Conservation (phyloP, 768 basidiomycete species). For the Hericium erinaceus region DNA sequence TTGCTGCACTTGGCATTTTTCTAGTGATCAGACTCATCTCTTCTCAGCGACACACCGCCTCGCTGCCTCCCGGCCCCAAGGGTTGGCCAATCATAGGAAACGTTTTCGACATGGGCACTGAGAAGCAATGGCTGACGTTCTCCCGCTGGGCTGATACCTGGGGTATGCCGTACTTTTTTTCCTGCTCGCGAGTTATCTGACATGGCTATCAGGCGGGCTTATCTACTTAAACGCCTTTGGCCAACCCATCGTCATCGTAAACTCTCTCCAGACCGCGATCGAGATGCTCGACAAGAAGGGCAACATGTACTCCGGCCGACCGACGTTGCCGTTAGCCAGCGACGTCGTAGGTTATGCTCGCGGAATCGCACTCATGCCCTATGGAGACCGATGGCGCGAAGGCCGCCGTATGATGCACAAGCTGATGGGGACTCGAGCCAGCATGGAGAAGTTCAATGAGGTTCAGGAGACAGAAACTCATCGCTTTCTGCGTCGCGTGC, state of each 20-base stretch:
- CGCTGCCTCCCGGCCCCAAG: too few relatives aligned
- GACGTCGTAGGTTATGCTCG: constrained; percentile 33
- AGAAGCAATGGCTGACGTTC: too few relatives aligned
- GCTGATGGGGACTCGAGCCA: constrained; percentile 26
- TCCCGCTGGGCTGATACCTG: too few relatives aligned
- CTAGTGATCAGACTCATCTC: too few relatives aligned
- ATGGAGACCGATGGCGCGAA: constrained; percentile 34
- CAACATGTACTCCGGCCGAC: constrained; percentile 38
- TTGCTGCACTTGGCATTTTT: too few relatives aligned
- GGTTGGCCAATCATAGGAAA: too few relatives aligned
- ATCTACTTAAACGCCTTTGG: constrained; percentile 19
- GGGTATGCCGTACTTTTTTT: too few relatives aligned
- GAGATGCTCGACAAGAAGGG: constrained; percentile 40
- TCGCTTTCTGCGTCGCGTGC: constrained; percentile 2
- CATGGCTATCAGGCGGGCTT: background rate
- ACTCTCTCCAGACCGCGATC: constrained; percentile 28
- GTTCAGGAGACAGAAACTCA: constrained; percentile 7
- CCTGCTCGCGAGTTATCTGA: too few relatives aligned
- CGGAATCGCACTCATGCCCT: constrained; percentile 34
- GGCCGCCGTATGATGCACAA: constrained; percentile 36
- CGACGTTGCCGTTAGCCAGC: constrained; percentile 37
- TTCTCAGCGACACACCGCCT: too few relatives aligned
- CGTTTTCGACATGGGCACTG: too few relatives aligned
- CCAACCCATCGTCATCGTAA: constrained; percentile 38
- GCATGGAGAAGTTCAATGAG: background rate